These are phyloP conservation scores for Parmales sp. DNA, from an alignment of 108 stramenopile species.

Conservation along the genomic window DNA sequence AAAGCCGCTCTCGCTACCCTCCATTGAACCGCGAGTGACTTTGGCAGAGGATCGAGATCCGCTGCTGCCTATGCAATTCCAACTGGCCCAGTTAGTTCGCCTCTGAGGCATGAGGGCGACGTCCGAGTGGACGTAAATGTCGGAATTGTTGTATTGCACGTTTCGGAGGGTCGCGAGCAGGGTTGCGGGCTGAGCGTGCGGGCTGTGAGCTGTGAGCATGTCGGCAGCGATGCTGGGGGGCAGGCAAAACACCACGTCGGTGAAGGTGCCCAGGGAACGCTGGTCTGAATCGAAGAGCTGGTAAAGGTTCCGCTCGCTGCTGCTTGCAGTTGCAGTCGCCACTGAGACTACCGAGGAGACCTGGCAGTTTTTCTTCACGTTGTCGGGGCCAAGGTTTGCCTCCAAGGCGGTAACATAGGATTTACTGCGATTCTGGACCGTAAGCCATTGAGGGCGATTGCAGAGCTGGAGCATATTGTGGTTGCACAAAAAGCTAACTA, in stretches of 20 bases:
- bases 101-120: slow-evolving; percentile 70
- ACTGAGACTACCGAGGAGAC: neutral
- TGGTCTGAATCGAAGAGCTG: no score
- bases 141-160: slow-evolving; percentile 73
- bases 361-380: neutral
- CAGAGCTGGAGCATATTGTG: slow-evolving; percentile 84
- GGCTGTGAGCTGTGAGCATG: slow-evolving; percentile 38
- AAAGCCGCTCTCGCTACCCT: slow-evolving; percentile 62
- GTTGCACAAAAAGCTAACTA: slow-evolving; percentile 85
- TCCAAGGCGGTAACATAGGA: slow-evolving; percentile 41
- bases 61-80: neutral
- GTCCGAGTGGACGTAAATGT: slow-evolving; percentile 84
- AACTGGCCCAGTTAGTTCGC: slow-evolving; percentile 22
- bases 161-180: slow-evolving; percentile 24
- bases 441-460: slow-evolving; percentile 76
- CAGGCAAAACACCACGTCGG: slow-evolving; percentile 83
- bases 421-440: slow-evolving; percentile 56
- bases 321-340: no score
- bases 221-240: slow-evolving; percentile 59
- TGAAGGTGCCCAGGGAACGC: slow-evolving; percentile 44
- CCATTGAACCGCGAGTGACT: slow-evolving; percentile 44
- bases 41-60: slow-evolving; percentile 6
- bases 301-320: no score
- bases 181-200: neutral
- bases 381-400: neutral